Evolutionary conservation across 225 moss, liverwort and hornwort species (phyloP).

Genomic region (Bryum argenteum): DNA sequence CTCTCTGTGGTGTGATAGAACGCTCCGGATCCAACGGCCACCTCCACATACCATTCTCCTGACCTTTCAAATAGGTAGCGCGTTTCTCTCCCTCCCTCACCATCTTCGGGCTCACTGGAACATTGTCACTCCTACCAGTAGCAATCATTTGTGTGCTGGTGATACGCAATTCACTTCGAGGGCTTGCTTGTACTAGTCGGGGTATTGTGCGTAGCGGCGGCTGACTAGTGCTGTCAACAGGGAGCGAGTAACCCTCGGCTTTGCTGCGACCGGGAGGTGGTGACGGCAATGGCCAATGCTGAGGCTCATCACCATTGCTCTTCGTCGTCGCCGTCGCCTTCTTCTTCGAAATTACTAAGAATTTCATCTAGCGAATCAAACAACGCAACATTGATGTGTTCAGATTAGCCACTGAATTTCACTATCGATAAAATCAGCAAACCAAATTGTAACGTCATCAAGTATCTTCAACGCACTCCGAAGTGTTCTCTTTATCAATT

Average conservation of each 20-base stretch:
- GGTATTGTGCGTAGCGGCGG: constrained; percentile 21
- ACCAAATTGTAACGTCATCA: not conserved
- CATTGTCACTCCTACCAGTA: constrained; percentile 21
- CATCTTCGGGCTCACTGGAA: constrained; percentile 43
- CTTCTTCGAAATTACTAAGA: constrained; percentile 33
- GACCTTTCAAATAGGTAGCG: constrained; percentile 30
- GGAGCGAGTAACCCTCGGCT: constrained; percentile 37
- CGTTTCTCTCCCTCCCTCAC: constrained; percentile 46
- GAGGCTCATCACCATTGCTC: constrained; percentile 27
- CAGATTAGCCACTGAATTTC: constrained; percentile 5
- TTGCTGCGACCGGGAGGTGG: constrained; percentile 34
- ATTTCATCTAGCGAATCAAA: constrained; percentile 43
- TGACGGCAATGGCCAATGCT: constrained; percentile 31
- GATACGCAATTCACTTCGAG: constrained; percentile 24
- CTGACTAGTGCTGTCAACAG: constrained; percentile 27
- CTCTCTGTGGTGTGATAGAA: constrained; percentile 20
- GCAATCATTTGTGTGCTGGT: constrained; percentile 16
- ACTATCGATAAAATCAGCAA: too few species aligned
- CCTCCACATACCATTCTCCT: constrained; percentile 17
- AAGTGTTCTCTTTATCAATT: not conserved
- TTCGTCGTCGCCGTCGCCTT: constrained; percentile 31
- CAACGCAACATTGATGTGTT: not conserved
- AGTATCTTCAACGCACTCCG: not conserved
- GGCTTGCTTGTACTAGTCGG: constrained; percentile 24
- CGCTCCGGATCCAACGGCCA: constrained; percentile 32